A percentile compares a stretch with the other conserved stretches of the same genome.
phyloP scores from a whole-genome alignment of 2,329 filamentous ascomycete genomes.

The Colletotrichum eleusines region DNA sequence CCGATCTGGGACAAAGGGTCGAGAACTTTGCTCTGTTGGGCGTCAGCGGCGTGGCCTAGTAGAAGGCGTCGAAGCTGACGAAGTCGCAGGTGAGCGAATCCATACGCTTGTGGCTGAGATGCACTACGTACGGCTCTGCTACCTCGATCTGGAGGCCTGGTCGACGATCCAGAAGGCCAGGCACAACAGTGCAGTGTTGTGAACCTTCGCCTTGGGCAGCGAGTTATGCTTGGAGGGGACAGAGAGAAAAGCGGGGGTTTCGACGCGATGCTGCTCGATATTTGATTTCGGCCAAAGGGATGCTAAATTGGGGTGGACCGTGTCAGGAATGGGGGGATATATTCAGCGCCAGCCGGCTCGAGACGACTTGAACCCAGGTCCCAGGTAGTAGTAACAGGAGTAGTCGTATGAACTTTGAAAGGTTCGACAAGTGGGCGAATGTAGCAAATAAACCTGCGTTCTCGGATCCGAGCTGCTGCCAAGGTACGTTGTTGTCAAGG shows the following conservation, averaged over 20 bases:
- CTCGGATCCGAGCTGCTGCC: neutral
- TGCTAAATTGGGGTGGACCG: neutral
- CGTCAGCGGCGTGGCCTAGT: slow-evolving; percentile 23
- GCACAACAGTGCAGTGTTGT: neutral
- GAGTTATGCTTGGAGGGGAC: neutral
- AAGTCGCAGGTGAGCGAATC: slow-evolving; percentile 34
- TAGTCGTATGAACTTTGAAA: neutral
- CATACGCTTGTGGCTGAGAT: slow-evolving; percentile 37
- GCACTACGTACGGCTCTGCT: slow-evolving; percentile 8
- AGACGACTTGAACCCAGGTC: neutral
- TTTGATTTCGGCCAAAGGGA: slow-evolving; percentile 7
- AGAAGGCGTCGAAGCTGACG: slow-evolving; percentile 34
- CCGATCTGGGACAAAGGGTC: slow-evolving; percentile 17
- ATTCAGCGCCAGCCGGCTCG: neutral
- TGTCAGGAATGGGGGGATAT: neutral
- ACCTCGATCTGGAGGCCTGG: slow-evolving; percentile 13
- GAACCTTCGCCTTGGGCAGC: neutral
- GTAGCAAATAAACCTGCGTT: neutral
- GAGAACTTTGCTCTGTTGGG: slow-evolving; percentile 1
- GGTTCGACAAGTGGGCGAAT: no score
- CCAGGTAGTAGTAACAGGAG: neutral
- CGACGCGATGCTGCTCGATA: neutral
- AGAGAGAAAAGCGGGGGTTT: neutral
- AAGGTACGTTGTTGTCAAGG: no score
- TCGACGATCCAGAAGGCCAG: slow-evolving; percentile 3